Base-by-base conservation (phyloP, 2,329 filamentous ascomycete species). In the Rugonectria rugulosa region DNA sequence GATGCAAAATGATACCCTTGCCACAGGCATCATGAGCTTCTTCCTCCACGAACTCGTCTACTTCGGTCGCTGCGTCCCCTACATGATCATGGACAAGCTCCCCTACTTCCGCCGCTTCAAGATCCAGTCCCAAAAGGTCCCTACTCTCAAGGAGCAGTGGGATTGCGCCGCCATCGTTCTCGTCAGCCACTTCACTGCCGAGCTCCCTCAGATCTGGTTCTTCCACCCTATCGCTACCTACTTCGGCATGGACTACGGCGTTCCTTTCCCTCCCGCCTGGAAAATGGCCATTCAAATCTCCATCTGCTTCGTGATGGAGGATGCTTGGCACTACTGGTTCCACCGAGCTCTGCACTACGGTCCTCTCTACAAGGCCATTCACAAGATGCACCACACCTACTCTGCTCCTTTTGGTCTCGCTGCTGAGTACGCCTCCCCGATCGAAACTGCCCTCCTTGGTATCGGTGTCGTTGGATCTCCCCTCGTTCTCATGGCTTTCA, bases 361-460 rank as follows among this genome's bases (percentile, higher is more conserved):
- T 19, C 91, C 92, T 32, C 87, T 99, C 6, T 99, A 99, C 87
- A 96, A 92, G 81, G 85, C 88, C 70, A 91, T 99, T 69, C 95
- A 99, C 85, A 99, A 99, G 82, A 93, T 99, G 68, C 95, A 99
- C 80, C 95, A 99, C 81, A 94, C 95, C 71, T 99, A 99, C 81
- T 97, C 92, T 31, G 95, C 95, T 11, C 95, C 95, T 15, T 99
- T 99, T 72, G 95, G 95, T 65, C 83, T 99, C 48, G 94, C 95
- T 17, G 94, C 95, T 53, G 95, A 99, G 78, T 99, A 99, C 76
- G 95, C 95, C 6, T 97, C 94, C 37, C 95, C 95, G 1, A 96
- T 98, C 66, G 95, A 99, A 78, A 92, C 94, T 65, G 96, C 97
- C 90, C 85, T 96, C 53, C 88, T 99, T 44, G 95, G 94, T 32